These are phyloP conservation scores for Colletotrichum horii DNA, from an alignment of 2,329 filamentous ascomycete species.

Conservation along the genomic window DNA sequence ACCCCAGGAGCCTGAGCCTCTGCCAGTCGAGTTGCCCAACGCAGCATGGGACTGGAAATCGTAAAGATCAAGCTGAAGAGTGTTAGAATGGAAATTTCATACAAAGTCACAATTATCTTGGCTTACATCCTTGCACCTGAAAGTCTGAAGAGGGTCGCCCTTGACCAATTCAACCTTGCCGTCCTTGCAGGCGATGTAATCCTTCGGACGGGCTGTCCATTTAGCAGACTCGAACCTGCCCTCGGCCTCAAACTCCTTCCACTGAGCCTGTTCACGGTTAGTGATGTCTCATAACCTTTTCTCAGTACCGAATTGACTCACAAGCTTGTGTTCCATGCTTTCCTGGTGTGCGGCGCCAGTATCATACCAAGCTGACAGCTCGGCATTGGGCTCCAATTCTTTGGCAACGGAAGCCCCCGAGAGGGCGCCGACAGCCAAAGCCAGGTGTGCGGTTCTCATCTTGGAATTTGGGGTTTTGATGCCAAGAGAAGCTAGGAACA, in stretches of 20 bases:
- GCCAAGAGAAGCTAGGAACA: background rate
- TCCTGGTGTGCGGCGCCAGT: constrained; percentile 22
- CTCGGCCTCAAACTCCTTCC: constrained; percentile 34
- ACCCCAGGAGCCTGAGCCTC: constrained; percentile 64
- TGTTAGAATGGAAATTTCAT: background rate
- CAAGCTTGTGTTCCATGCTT: constrained; percentile 23
- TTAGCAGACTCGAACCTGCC: constrained; percentile 38
- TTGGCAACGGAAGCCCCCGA: constrained; percentile 6
- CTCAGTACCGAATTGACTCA: background rate
- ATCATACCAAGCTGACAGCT: constrained; percentile 20
- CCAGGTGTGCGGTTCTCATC: background rate
- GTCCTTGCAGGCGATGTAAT: constrained; percentile 36
- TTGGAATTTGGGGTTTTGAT: background rate
- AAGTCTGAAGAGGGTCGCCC: constrained; percentile 46
- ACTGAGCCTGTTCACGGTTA: constrained; percentile 28
- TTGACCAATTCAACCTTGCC: constrained; percentile 44
- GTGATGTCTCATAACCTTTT: accelerated
- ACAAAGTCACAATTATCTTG: background rate
- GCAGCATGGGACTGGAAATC: constrained; percentile 56
- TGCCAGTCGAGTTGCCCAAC: constrained; percentile 46
- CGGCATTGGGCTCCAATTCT: constrained; percentile 21
- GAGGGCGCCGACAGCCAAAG: background rate
- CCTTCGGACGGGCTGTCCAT: constrained; percentile 29
- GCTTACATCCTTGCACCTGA: constrained; percentile 42
- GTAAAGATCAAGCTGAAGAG: constrained; percentile 51